Evolutionary conservation across 257 asterid genomes (phyloP), one percentile per base, ranked within the genome.

Genomic region (Euphrasia confusa): DNA sequence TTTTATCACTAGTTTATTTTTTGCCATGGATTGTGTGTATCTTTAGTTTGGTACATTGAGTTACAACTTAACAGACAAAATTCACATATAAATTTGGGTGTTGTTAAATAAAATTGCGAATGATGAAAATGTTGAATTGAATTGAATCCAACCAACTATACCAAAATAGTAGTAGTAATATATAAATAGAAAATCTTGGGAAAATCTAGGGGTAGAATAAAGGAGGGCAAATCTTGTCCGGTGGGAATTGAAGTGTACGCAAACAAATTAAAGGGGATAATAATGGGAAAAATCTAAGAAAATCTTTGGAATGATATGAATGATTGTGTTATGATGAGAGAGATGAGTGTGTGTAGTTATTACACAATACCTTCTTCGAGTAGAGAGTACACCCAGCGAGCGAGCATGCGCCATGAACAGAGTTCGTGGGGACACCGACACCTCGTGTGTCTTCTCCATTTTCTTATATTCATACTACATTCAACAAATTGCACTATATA

Each of bases 401-500:
- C 75, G 67, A 57, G 80, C 78, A 72, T 78, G 83, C 76, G 42
- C 59, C 67, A 13, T 74, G 63, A 75, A 78, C 72, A 72, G 78
- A 1, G n/a, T 11, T 47, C 64, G 44, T 52, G 65, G 69, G 74
- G 65, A 45, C 52, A 45, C 52, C 52, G 52, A 37, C 42, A 37
- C 42, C 42, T 10, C 10, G 24, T 10, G 10, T 35, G 40, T 35
- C 42, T 37, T 37, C 42, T 21, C 24, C 24, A 21, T 21, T 21
- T 21, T 21, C 24, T 21, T 21, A 21, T 21, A 21, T n/a, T n/a
- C n/a, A n/a, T n/a, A n/a, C n/a, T n/a, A n/a, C n/a, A n/a, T n/a
- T n/a, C n/a, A n/a, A n/a, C n/a, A n/a, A n/a, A n/a, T n/a, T n/a
- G n/a, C n/a, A n/a, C n/a, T n/a, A n/a, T n/a, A n/a, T n/a, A n/a